These are phyloP conservation scores for Russula virescens DNA, from an alignment of 768 basidiomycete species.

Conservation along the genomic window DNA sequence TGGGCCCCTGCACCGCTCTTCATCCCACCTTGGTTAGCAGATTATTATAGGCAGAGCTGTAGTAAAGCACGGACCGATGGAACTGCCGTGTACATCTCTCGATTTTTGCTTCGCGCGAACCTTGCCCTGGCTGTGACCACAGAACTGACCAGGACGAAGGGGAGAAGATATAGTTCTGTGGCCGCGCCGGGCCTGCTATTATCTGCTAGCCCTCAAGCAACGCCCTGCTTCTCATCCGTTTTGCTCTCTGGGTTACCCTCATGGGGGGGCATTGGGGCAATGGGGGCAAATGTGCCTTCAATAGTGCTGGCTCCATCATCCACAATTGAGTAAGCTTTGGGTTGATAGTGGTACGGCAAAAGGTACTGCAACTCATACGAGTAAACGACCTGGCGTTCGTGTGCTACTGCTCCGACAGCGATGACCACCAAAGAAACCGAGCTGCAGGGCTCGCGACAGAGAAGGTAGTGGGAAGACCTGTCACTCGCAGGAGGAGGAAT, in stretches of 20 bases:
- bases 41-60: not conserved
- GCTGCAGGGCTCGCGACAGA: constrained; percentile 66
- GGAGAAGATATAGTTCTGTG: not conserved
- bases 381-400: constrained; percentile 57
- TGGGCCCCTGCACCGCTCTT: constrained; percentile 17
- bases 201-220: not conserved
- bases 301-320: constrained; percentile 74
- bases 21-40: not conserved
- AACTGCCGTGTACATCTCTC: constrained; percentile 14
- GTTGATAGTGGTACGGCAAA: not conserved
- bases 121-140: constrained; percentile 16
- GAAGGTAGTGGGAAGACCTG: constrained; percentile 60
- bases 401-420: constrained; percentile 54
- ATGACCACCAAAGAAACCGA: constrained; percentile 56
- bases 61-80: constrained; percentile 13
- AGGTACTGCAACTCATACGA: constrained; percentile 37
- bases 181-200: too few relatives aligned
- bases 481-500: not conserved
- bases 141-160: constrained; percentile 14
- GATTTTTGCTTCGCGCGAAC: constrained; percentile 8
- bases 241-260: not conserved
- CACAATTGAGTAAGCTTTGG: constrained; percentile 37
- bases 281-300: constrained; percentile 60
- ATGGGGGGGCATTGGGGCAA: too few relatives aligned
- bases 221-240: not conserved